Evolutionary conservation across 768 basidiomycete species (phyloP), one percentile per base, ranked within the genome.

Genomic region (Suillus hirtellus): DNA sequence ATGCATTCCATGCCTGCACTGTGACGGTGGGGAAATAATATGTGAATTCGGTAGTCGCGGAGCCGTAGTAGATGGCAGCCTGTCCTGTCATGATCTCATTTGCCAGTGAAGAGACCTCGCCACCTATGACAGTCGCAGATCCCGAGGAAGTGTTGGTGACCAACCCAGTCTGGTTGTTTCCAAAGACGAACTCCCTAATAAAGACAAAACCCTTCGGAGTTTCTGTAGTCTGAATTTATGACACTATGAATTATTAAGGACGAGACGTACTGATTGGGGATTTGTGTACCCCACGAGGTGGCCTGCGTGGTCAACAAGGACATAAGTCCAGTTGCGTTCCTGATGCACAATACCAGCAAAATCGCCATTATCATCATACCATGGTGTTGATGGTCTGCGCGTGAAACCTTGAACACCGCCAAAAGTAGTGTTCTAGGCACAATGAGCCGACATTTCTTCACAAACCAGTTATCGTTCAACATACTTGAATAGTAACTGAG

Each of bases 341-440:
- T 90, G 89, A 68, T 89, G 89, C 19, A 91, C 80, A 38, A 90
- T 86, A 0, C 90, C 90, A 0, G 84, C 88, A 61, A 85, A 81
- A 60, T 84, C 76, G 14, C 85, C 84, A 2, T 72, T 69, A 60
- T 89, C 87, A 59, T 86, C 84, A 60, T 74, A 76, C 88, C 89
- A 92, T 0, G 86, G 82, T 0, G 90, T 91, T 2, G 86, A 81
- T 0, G 90, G 90, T 63, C 82, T 80, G 54, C 84, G 79, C 4
- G 87, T 86, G 72, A 92, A 92, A 4, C 90, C 90, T 73, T 85
- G 88, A 49, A 87, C 86, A 7, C 89, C 90, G 31, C 89, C 89
- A 66, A 91, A 92, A 0, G 90, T 90, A 31, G 89, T 90, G 68
- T 92, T 92, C 87, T 90, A 59, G 0, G 50, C 21, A 61, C 0